Conservation (phyloP, 306 rosid species). For the Neltuma alba region DNA sequence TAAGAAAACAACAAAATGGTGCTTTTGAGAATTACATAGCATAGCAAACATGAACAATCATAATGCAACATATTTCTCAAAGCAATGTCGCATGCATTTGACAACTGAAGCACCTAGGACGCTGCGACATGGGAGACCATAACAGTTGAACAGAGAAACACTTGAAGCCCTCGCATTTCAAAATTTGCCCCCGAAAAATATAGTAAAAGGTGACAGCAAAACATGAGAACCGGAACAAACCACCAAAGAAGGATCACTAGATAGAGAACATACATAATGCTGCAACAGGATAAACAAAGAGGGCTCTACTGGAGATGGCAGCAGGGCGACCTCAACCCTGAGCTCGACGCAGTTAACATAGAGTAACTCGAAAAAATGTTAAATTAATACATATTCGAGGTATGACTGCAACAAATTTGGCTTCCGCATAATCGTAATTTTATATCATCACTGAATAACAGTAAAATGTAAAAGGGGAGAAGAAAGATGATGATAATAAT, state of each 20-base stretch:
- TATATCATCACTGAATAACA: neutral
- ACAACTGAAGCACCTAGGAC: neutral
- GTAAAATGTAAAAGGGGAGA: neutral
- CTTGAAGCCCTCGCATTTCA: neutral
- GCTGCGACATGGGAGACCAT: neutral
- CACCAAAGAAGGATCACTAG: neutral
- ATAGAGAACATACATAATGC: neutral
- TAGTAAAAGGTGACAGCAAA: neutral
- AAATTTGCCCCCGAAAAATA: neutral
- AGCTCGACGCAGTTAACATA: constrained; percentile 4
- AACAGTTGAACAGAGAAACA: neutral
- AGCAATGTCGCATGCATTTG: neutral
- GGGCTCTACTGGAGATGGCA: neutral
- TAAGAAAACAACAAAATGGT: neutral
- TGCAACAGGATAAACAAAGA: constrained; percentile 1
- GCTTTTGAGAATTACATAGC: neutral
- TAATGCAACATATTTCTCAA: neutral
- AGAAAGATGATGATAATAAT: neutral
- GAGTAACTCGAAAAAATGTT: too few species aligned
- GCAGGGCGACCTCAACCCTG: neutral
- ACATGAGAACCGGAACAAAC: neutral
- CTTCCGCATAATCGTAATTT: neutral
- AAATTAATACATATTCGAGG: neutral
- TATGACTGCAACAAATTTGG: neutral
- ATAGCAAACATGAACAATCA: neutral